phyloP scores from a whole-genome alignment of 306 rosid genomes.

The Prunus salicina region DNA sequence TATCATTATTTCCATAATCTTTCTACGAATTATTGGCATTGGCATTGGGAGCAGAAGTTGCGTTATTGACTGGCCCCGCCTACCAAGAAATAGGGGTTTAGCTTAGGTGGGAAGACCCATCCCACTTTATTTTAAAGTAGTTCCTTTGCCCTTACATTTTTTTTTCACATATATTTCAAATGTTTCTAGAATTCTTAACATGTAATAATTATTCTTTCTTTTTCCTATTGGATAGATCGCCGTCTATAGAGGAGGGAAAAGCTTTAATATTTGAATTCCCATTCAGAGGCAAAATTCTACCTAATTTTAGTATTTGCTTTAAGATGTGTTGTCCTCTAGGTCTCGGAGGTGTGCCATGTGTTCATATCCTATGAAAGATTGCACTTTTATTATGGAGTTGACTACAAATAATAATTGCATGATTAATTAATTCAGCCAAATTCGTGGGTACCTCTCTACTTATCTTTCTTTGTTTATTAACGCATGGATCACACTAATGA shows the following conservation, averaged over 20 bases:
- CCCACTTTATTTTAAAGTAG: background rate
- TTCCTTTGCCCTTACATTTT: too few species aligned
- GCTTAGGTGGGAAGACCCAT: background rate
- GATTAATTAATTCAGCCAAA: too few species aligned
- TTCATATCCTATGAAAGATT: too few species aligned
- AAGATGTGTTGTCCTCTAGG: too few species aligned
- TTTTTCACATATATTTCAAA: background rate
- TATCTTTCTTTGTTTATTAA: too few species aligned
- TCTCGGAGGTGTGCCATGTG: too few species aligned
- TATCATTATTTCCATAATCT: background rate
- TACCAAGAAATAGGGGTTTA: background rate
- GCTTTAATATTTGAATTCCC: background rate
- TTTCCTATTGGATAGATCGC: background rate
- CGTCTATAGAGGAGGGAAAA: background rate
- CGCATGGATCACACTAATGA: too few species aligned
- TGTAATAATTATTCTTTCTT: background rate
- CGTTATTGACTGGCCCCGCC: background rate
- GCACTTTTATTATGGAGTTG: too few species aligned
- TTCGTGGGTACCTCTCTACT: too few species aligned
- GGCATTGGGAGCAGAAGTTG: background rate
- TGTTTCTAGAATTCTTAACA: slow-evolving; percentile 5
- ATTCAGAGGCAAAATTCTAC: background rate
- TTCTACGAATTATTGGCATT: background rate
- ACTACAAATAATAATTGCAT: too few species aligned
- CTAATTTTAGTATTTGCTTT: too few species aligned